Base-by-base conservation (phyloP, 164 flowering plant species). In the Tinospora cordifolia region DNA sequence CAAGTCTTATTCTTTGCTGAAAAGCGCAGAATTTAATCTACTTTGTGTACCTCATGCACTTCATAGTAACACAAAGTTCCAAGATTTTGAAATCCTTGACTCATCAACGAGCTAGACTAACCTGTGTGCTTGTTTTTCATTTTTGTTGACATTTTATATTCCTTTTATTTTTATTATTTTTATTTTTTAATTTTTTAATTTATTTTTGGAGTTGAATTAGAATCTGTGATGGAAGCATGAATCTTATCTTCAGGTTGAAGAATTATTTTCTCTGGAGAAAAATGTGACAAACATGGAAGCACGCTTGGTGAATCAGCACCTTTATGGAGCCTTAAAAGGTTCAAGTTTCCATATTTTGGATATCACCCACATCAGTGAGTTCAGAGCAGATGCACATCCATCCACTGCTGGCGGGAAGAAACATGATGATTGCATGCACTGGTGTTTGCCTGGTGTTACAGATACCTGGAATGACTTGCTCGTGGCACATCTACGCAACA, bases 391-490 rank as follows among this genome's bases (percentile, higher is more conserved):
- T 78, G 98, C 93, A 62, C 99, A 95, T 78, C 99, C 99, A 41
- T 81, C 94, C 0, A 72, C 83, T 1, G 84, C 92, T 8, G 98
- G 96, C 66, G 99, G 93, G 67, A 95, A 95, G 84, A 90, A 86
- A 71, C 99, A 95, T 15, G 90, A 87, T 22, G 97, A 95, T 71
- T 95, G 99, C 82, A 95, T 95, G 99, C 96, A 95, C 73, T 95
- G 98, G 99, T 95, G 98, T 87, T 75, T 91, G 73, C 97, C 96
- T 8, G 97, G 96, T 66, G 58, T 87, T 67, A 87, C 96, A 2
- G 98, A 93, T 85, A 83, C 88, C 51, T 91, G 98, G 98, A 93
- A 91, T 78, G 97, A 93, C 76, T 74, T 93, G 79, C 83, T 91
- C 41, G 69, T 87, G 49, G 76, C 84, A 59, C 78, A 79, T 49